phyloP scores from a whole-genome alignment of 2,329 filamentous ascomycete species.

The Triangularia verruculosa region DNA sequence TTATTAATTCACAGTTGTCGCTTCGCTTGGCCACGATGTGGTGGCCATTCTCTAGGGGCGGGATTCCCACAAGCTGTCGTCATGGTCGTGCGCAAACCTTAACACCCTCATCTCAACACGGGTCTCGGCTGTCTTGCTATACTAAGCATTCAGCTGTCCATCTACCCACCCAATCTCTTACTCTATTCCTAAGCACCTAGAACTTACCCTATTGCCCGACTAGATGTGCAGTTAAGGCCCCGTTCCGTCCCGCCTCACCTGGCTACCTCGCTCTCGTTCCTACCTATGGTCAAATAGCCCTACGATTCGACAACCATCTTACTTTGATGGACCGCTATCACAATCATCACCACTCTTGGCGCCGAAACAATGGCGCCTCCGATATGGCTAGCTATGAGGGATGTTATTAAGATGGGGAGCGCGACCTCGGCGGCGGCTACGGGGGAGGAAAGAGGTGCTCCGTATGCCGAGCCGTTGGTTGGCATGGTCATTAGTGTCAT shows the following conservation, averaged over 20 bases:
- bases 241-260: neutral
- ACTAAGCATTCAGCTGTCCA: neutral
- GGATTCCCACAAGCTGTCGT: neutral
- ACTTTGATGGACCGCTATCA: neutral
- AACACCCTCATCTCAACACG: neutral
- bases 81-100: neutral
- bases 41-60: neutral
- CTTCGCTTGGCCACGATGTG: slow-evolving; percentile 2
- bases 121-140: neutral
- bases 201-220: neutral
- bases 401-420: neutral
- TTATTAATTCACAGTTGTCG: neutral
- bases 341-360: neutral
- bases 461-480: slow-evolving; percentile 21
- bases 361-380: slow-evolving; percentile 17
- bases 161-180: neutral
- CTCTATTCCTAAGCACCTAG: neutral
- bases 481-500: slow-evolving; percentile 28
- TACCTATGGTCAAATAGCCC: neutral
- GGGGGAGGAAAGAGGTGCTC: neutral
- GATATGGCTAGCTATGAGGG: slow-evolving; percentile 9
- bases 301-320: neutral
- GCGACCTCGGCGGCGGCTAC: neutral
- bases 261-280: neutral
- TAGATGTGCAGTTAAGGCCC: neutral